These are phyloP conservation scores for Penstemon eatonii DNA, from an alignment of 257 asterid genomes.

Conservation along the genomic window DNA sequence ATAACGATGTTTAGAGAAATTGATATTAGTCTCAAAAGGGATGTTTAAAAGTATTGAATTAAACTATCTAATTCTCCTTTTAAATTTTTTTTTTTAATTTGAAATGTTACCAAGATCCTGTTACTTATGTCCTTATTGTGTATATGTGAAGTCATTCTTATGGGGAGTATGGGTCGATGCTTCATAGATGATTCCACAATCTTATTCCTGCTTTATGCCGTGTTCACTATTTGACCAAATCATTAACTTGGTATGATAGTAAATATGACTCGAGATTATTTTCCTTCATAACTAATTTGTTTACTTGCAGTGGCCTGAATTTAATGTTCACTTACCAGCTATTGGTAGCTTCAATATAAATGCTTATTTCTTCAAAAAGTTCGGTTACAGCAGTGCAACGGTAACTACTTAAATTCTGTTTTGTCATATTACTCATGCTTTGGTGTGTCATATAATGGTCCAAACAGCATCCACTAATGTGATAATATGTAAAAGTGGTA, in stretches of 20 bases:
- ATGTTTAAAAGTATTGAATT: too few species aligned
- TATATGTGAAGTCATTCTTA: neutral
- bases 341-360: conserved; percentile 71
- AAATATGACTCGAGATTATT: conserved; percentile 17
- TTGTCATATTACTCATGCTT: neutral
- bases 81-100: too few species aligned
- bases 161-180: neutral
- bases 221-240: neutral
- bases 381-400: conserved; percentile 82
- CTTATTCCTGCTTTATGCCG: too few species aligned
- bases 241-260: neutral
- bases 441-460: neutral
- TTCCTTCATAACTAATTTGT: conserved; percentile 14
- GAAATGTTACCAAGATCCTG: too few species aligned
- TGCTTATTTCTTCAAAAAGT: conserved; percentile 77
- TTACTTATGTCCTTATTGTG: too few species aligned
- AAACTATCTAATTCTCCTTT: too few species aligned
- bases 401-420: conserved; percentile 40
- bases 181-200: neutral
- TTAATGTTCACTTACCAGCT: conserved; percentile 59
- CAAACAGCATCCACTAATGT: neutral
- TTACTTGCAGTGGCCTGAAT: conserved; percentile 87
- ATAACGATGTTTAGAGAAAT: too few species aligned
- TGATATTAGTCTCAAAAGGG: too few species aligned
- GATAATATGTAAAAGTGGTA: neutral